These are phyloP conservation scores for Panus rudis DNA, from an alignment of 768 basidiomycete species.

Conservation along the genomic window DNA sequence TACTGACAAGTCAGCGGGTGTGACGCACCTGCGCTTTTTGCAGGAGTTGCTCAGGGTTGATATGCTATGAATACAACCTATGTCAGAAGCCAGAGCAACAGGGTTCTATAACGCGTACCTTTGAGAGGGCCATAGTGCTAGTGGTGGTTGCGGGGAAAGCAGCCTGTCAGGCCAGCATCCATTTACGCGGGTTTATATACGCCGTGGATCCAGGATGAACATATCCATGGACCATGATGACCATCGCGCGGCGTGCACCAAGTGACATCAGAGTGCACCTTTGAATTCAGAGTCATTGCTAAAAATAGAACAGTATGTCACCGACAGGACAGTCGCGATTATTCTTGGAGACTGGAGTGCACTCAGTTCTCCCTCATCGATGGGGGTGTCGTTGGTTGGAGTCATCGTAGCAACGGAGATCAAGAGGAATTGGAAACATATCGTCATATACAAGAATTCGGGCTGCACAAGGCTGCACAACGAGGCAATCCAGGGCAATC, in stretches of 20 bases:
- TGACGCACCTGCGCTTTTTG: neutral
- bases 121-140: slow-evolving; percentile 3
- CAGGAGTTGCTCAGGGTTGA: slow-evolving; percentile 1
- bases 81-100: neutral
- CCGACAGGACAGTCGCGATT: no score
- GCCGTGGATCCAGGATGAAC: neutral
- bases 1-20: no score
- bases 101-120: slow-evolving; percentile 2
- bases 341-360: no score
- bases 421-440: no score
- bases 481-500: no score
- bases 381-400: no score
- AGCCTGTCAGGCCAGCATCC: neutral
- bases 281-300: neutral
- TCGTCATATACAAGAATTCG: no score
- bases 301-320: neutral
- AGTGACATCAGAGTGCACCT: neutral
- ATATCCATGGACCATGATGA: neutral
- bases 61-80: slow-evolving; percentile 2
- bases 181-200: neutral
- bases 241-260: neutral
- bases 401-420: no score
- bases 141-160: neutral
- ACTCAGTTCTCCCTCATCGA: no score
- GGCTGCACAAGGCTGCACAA: no score